Evolutionary conservation across 176 grass and related monocot genomes (phyloP), one percentile per base, ranked within the genome.

Genomic region (Musa itinerans): DNA sequence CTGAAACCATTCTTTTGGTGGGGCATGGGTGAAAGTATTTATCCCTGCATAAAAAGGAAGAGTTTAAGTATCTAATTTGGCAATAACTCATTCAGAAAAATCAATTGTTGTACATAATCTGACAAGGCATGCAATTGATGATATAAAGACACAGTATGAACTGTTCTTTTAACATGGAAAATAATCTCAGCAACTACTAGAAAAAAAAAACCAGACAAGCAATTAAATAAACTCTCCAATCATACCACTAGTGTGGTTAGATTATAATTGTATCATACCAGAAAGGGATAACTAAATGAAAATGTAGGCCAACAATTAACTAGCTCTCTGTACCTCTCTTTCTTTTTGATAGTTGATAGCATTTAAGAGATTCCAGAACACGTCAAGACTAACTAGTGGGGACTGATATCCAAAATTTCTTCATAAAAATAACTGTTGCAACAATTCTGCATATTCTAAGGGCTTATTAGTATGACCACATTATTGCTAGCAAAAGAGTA

Each of bases 1-100:
- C 76, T 97, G 90, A 80, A 97, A 97, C 93, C 93, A 97, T 89
- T 92, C 92, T 76, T 87, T 87, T 14, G 85, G 62, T 5, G 85
- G 85, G 49, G 85, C 69, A 25, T 83, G 54, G 8, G 55, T 26
- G 75, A 87, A 87, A 26, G 56, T 87, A 77, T 87, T 83, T 74
- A 87, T 87, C 85, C 85, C 85, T 83, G 81, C 20, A 83, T 10
- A 16, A 81, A 22, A 59, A 74, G 9, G n/a, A 74, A 84, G 59
- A 29, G 21, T 34, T 53, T 26, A 19, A 56, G 21, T 24, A 74
- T 29, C 52, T 27, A 56, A 1, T 55, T 71, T 54, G 2, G 14
- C 34, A 26, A 15, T 24, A 73, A 23, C 51, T 74, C 25, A 57
- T 52, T 6, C 13, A 16, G 16, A 74, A 16, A 0, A 0, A 74